These are phyloP conservation scores for Heliamphora exappendiculata DNA, from an alignment of 148 eudicot species.

Conservation along the genomic window DNA sequence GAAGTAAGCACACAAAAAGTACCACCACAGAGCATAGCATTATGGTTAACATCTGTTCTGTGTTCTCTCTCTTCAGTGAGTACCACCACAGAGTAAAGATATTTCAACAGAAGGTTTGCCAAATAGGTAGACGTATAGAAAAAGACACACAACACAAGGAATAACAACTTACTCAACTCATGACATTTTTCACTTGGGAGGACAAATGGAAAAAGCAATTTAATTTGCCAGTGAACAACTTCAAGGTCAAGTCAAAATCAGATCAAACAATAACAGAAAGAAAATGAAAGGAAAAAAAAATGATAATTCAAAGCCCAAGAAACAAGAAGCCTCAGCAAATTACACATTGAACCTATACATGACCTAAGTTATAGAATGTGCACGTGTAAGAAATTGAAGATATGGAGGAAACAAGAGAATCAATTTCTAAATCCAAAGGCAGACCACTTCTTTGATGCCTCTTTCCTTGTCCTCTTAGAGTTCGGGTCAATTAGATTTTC, in stretches of 20 bases:
- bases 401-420: conserved; percentile 10
- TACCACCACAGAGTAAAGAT: too few species aligned
- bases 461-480: conserved; percentile 81
- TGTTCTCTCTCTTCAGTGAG: too few species aligned
- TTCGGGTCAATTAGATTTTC: conserved; percentile 88
- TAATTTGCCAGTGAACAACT: conserved; percentile 9
- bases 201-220: background rate
- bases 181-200: background rate
- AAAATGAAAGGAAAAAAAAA: background rate
- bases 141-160: background rate
- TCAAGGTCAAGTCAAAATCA: conserved; percentile 17
- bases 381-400: conserved; percentile 17
- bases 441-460: conserved; percentile 75
- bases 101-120: background rate
- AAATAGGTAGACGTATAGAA: background rate
- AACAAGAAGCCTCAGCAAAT: conserved; percentile 25
- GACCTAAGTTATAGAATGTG: conserved; percentile 26
- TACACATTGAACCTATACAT: conserved; percentile 40
- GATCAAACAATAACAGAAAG: conserved; percentile 1
- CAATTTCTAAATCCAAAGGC: conserved; percentile 77
- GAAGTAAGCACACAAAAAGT: too few species aligned
- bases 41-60: too few species aligned
- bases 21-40: too few species aligned
- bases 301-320: conserved; percentile 12
- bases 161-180: background rate